Evolutionary conservation across 2,329 filamentous ascomycete species (phyloP).

Genomic region (Ophiostoma angusticollis): DNA sequence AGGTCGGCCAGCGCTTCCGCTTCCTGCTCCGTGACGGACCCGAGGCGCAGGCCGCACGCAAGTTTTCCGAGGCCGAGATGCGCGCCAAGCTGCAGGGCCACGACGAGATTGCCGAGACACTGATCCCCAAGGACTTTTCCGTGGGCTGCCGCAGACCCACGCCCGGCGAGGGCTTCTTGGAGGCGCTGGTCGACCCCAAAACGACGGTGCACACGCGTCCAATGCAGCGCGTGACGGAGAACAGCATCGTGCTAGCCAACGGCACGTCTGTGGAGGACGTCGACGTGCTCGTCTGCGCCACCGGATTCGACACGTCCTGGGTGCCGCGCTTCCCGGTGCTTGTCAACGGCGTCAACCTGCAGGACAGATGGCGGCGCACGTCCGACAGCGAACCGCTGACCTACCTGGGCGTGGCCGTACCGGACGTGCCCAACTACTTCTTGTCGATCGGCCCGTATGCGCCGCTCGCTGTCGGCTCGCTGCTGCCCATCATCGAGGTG

Average conservation of each 20-base stretch:
- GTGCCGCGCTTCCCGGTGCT: conserved; percentile 20
- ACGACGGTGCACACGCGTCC: conserved; percentile 26
- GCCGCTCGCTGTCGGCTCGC: background rate
- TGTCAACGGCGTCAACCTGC: background rate
- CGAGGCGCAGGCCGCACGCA: background rate
- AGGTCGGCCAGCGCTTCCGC: conserved; percentile 8
- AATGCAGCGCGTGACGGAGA: conserved; percentile 24
- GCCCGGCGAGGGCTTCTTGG: conserved; percentile 29
- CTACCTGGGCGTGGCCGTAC: conserved; percentile 15
- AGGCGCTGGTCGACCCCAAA: conserved; percentile 29
- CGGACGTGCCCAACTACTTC: conserved; percentile 16
- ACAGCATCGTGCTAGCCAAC: conserved; percentile 21
- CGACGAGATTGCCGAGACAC: conserved; percentile 24
- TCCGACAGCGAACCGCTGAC: conserved; percentile 30
- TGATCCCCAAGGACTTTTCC: conserved; percentile 29
- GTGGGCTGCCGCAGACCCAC: conserved; percentile 30
- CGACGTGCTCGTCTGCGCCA: conserved; percentile 22
- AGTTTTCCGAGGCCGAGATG: conserved; percentile 15
- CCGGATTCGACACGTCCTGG: conserved; percentile 23
- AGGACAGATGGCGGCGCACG: conserved; percentile 15
- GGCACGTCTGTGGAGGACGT: conserved; percentile 17
- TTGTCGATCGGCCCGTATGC: conserved; percentile 2
- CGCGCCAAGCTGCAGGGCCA: conserved; percentile 18
- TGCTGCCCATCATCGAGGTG: conserved; percentile 2
- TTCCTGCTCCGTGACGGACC: conserved; percentile 21